Base-by-base conservation (phyloP, 1,284 basidiomycete genomes). In the Tilletia caries region DNA sequence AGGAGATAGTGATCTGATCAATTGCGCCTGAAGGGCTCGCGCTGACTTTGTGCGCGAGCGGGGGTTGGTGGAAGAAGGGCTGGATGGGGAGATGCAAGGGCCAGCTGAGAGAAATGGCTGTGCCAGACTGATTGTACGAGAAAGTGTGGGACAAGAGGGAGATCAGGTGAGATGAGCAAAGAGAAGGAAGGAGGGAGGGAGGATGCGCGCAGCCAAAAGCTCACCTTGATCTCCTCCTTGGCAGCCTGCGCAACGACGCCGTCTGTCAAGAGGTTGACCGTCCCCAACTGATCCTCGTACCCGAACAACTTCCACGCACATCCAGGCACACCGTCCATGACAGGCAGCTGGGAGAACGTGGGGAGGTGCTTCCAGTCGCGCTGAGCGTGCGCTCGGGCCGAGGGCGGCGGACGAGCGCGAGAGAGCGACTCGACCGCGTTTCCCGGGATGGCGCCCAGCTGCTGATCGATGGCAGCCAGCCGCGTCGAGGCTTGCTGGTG, bases 261-360 rank as follows among this genome's bases (percentile, higher is more conserved):
- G 23, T 88, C 87, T 2, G 90, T 91, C 67, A 91, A 83, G 52
- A 91, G 72, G 80, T 91, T 91, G 66, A 91, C 84, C 1, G 89
- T 91, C 4, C 90, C 90, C 13, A 91, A 85, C 76, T 91, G 85
- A 74, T 91, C 90, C 25, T 88, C 87, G 48, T 86, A 82, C 25
- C 90, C 90, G 89, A 90, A 91, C 2, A 91, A 86, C 1, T 85
- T 85, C 90, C 90, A 91, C 0, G 90, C 90, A 73, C 74, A 75
- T 33, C 76, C 77, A 0, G 76, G 72, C 69, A 71, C 78, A 15
- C 79, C 79, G 33, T 75, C 79, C 32, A 78, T 65, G 15, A 68
- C 44, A 0, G 78, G 77, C 43, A 80, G 66, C n/a, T 79, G 68
- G 18, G 41, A 60, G 65, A 74, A 80, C 58, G 66, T 60, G 18